Conservation (phyloP, 202 grass and related monocot species). For the Hordeum pubiflorum region DNA sequence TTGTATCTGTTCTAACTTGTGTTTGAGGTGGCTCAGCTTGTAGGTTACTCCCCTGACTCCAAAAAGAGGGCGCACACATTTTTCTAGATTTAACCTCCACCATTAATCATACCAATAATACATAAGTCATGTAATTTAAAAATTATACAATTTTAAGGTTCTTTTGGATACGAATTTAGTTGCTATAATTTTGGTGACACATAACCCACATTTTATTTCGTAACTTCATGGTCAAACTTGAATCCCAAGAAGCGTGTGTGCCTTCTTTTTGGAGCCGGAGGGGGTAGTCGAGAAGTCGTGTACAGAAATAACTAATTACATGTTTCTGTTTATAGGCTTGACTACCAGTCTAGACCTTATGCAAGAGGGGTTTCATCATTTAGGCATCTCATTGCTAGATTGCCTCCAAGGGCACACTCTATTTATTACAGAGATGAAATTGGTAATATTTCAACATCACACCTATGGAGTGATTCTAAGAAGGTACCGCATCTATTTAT, state of each 20-base stretch:
- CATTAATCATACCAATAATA: too few relatives aligned
- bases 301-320: constrained; percentile 1
- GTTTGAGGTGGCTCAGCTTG: neutral
- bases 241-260: too few relatives aligned
- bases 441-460: constrained; percentile 97
- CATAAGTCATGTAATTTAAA: too few relatives aligned
- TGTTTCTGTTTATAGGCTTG: constrained; percentile 53
- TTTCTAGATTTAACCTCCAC: too few relatives aligned
- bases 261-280: too few relatives aligned
- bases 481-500: constrained; percentile 46
- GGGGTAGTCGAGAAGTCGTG: neutral
- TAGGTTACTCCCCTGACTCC: neutral
- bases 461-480: constrained; percentile 90
- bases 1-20: constrained; percentile 12
- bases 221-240: too few relatives aligned
- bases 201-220: too few relatives aligned
- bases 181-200: too few relatives aligned
- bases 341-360: constrained; percentile 81
- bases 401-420: constrained; percentile 85
- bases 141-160: too few relatives aligned
- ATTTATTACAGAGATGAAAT: constrained; percentile 99
- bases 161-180: too few relatives aligned
- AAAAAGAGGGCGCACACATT: too few relatives aligned
- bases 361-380: constrained; percentile 86
- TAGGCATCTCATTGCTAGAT: constrained; percentile 65